Conservation (phyloP, 306 rosid genomes). For the Trichosanthes truncata region DNA sequence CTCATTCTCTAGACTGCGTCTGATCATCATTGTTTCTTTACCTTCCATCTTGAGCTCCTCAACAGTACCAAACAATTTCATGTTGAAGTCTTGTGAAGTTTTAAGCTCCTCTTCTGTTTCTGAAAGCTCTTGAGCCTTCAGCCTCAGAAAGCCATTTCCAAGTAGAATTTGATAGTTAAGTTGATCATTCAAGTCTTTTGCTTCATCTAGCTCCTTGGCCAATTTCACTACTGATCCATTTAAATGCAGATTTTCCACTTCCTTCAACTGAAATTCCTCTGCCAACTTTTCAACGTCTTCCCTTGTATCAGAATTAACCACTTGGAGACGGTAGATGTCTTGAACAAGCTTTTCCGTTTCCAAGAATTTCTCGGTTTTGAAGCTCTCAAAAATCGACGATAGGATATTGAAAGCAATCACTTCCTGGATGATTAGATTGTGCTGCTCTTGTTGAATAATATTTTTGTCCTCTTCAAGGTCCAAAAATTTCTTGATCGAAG, state of each 20-base stretch:
- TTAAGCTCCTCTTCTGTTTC: conserved; percentile 54
- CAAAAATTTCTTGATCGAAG: conserved; percentile 34
- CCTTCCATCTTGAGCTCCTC: conserved; percentile 53
- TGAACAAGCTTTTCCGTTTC: conserved; percentile 49
- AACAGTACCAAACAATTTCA: conserved; percentile 38
- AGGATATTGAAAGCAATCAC: conserved; percentile 45
- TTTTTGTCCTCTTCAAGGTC: conserved; percentile 46
- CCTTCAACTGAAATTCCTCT: conserved; percentile 42
- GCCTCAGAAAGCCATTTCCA: conserved; percentile 34
- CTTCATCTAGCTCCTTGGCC: conserved; percentile 42
- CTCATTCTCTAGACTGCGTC: conserved; percentile 44
- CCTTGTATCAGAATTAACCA: conserved; percentile 39
- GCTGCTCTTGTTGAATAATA: conserved; percentile 47
- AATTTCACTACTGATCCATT: conserved; percentile 36
- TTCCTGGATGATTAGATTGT: conserved; percentile 38
- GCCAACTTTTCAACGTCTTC: conserved; percentile 39
- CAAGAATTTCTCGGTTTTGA: conserved; percentile 41
- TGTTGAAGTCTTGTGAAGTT: conserved; percentile 41
- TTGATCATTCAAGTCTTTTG: conserved; percentile 31
- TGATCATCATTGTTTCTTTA: conserved; percentile 28
- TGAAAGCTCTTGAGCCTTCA: conserved; percentile 45
- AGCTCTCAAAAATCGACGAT: conserved; percentile 48
- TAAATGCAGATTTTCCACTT: conserved; percentile 41
- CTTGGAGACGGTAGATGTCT: conserved; percentile 32
- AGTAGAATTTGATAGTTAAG: conserved; percentile 36